Percentiles rank a stretch among this genome's conserved stretches.
phyloP scores from a whole-genome alignment of 352 stramenopile species.

The Globisporangium takayamanum region DNA sequence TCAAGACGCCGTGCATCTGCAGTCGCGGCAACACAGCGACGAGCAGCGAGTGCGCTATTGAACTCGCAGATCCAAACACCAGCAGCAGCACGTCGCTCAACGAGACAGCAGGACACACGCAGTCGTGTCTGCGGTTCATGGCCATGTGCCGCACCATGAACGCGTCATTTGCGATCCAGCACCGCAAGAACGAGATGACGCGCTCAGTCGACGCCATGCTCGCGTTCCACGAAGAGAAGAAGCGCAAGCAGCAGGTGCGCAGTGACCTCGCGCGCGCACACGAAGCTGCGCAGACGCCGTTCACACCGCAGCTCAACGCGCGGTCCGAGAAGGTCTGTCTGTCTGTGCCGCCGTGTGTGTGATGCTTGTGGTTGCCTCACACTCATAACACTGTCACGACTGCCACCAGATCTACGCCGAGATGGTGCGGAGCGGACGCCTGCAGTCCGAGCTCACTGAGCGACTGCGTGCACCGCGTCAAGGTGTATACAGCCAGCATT shows the following conservation, averaged over 20 bases:
- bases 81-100: neutral
- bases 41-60: slow-evolving; percentile 2
- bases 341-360: neutral
- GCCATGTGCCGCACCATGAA: slow-evolving; percentile 47
- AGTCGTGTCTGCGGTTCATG: slow-evolving; percentile 45
- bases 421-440: slow-evolving; percentile 30
- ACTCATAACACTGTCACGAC: too few relatives aligned
- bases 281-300: slow-evolving; percentile 35
- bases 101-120: slow-evolving; percentile 20
- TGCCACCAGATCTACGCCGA: slow-evolving; percentile 38
- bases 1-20: slow-evolving; percentile 39
- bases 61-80: neutral
- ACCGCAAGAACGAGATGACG: slow-evolving; percentile 39
- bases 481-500: neutral
- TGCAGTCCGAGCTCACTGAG: slow-evolving; percentile 19
- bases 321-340: slow-evolving; percentile 31
- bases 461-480: slow-evolving; percentile 22
- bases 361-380: neutral
- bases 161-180: slow-evolving; percentile 30
- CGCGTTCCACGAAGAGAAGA: slow-evolving; percentile 35
- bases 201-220: slow-evolving; percentile 53
- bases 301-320: slow-evolving; percentile 41
- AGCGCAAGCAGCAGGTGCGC: slow-evolving; percentile 30
- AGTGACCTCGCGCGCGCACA: slow-evolving; percentile 20
- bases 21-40: slow-evolving; percentile 20